Evolutionary conservation across 441 rosid genomes (phyloP).

Genomic region (Cnidoscolus chayamansa): DNA sequence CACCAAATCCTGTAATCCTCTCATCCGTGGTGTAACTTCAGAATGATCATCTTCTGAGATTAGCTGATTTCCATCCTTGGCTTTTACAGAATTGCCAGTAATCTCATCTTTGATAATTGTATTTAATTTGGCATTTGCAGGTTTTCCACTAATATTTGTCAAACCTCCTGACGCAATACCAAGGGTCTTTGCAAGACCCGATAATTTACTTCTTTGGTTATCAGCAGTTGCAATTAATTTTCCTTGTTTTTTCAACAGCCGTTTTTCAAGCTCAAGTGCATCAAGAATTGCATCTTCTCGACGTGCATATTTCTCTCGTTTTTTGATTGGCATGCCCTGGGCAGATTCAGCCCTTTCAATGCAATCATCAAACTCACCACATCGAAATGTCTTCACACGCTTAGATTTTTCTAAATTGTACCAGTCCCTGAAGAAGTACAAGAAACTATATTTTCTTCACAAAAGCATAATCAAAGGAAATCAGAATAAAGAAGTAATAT

Average conservation of each 20-base stretch:
- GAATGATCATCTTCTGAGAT: constrained; percentile 44
- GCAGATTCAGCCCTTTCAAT: constrained; percentile 86
- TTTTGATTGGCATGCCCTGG: constrained; percentile 72
- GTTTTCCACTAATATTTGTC: constrained; percentile 39
- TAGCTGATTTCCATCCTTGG: constrained; percentile 41
- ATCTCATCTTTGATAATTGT: constrained; percentile 35
- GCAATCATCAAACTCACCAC: constrained; percentile 97
- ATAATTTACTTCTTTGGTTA: constrained; percentile 35
- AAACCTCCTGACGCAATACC: constrained; percentile 36
- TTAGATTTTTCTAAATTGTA: constrained; percentile 97
- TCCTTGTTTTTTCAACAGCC: constrained; percentile 55
- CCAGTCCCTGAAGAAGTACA: constrained; percentile 75
- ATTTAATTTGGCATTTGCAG: constrained; percentile 32
- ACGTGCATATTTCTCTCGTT: constrained; percentile 98
- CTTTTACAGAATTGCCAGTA: constrained; percentile 26
- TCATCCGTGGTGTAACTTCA: constrained; percentile 69
- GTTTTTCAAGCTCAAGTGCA: constrained; percentile 95
- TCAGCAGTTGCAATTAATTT: constrained; percentile 33
- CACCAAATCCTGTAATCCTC: constrained; percentile 85
- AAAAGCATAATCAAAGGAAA: constrained; percentile 1
- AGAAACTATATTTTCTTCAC: not conserved
- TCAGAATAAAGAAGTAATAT: not conserved
- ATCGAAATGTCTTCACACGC: constrained; percentile 95
- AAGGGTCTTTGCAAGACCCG: constrained; percentile 38
- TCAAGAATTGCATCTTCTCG: constrained; percentile 99